Percentiles rank a stretch among this genome's conserved stretches.
Conservation (phyloP, 768 basidiomycete genomes). For the Daedaleopsis nitida region DNA sequence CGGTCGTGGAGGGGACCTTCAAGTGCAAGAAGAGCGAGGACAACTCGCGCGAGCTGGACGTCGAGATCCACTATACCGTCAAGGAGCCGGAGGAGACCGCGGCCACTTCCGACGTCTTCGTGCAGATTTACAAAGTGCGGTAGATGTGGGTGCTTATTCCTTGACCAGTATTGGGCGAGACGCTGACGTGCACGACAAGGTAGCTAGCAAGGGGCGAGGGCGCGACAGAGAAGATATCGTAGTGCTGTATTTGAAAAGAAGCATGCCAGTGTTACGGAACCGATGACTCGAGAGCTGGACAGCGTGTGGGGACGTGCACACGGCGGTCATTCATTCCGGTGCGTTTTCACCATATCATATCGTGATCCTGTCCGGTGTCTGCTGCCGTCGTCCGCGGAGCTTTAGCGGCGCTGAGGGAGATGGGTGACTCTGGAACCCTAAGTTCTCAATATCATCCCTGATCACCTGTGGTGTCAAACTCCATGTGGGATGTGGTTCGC, state of each 20-base stretch:
- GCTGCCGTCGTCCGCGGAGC: too few relatives aligned
- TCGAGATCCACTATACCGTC: conserved; percentile 82
- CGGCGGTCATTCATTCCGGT: background rate
- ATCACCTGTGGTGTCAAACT: too few relatives aligned
- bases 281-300: background rate
- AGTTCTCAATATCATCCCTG: too few relatives aligned
- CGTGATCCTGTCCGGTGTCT: too few relatives aligned
- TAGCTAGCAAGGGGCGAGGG: background rate
- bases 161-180: background rate
- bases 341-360: background rate
- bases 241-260: background rate
- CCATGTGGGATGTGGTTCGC: too few relatives aligned
- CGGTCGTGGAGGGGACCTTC: conserved; percentile 77
- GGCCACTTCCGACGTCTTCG: conserved; percentile 47
- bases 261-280: background rate
- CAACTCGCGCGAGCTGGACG: conserved; percentile 87
- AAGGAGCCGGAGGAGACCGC: conserved; percentile 39
- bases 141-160: conserved; percentile 33
- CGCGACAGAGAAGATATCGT: background rate
- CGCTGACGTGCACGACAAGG: background rate
- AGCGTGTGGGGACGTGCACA: background rate
- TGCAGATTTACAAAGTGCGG: conserved; percentile 81
- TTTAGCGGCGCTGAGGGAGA: too few relatives aligned
- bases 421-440: too few relatives aligned
- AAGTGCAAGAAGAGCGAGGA: conserved; percentile 74